Conservation (phyloP, 768 basidiomycete genomes). For the Tulasnella sp. region DNA sequence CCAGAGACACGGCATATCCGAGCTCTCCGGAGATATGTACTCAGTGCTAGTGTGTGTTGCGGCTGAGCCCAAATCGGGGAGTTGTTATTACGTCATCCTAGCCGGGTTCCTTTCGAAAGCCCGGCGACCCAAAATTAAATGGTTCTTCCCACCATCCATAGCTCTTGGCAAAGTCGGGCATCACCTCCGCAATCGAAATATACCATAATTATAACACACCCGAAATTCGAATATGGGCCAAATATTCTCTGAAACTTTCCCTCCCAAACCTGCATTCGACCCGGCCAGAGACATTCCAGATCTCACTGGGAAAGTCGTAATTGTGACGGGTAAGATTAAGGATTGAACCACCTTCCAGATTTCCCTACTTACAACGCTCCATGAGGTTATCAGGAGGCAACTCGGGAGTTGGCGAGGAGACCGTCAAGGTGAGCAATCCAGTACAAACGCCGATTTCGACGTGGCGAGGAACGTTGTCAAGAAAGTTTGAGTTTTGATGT, state of each 20-base stretch:
- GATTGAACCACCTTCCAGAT: neutral
- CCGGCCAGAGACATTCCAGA: conserved; percentile 31
- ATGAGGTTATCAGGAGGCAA: conserved; percentile 23
- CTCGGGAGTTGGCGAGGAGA: conserved; percentile 33
- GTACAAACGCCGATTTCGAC: neutral
- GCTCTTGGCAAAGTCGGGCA: too few species aligned
- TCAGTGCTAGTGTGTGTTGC: too few species aligned
- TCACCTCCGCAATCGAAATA: too few species aligned
- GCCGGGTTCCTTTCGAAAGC: too few species aligned
- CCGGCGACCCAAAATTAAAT: too few species aligned
- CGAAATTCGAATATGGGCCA: neutral
- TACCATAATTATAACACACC: too few species aligned
- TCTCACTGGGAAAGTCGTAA: conserved; percentile 35
- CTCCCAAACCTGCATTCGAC: conserved; percentile 22
- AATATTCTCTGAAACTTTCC: conserved; percentile 18
- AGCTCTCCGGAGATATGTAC: too few species aligned
- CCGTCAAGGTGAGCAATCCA: conserved; percentile 13
- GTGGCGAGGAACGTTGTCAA: neutral
- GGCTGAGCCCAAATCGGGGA: too few species aligned
- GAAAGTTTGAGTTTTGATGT: neutral
- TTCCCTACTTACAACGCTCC: neutral
- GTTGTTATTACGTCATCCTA: too few species aligned
- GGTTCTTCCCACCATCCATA: too few species aligned
- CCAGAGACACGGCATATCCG: too few species aligned
- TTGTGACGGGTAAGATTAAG: conserved; percentile 33